These are phyloP conservation scores for Penicillium sp. DNA, from an alignment of 2,329 filamentous ascomycete genomes.

Conservation along the genomic window DNA sequence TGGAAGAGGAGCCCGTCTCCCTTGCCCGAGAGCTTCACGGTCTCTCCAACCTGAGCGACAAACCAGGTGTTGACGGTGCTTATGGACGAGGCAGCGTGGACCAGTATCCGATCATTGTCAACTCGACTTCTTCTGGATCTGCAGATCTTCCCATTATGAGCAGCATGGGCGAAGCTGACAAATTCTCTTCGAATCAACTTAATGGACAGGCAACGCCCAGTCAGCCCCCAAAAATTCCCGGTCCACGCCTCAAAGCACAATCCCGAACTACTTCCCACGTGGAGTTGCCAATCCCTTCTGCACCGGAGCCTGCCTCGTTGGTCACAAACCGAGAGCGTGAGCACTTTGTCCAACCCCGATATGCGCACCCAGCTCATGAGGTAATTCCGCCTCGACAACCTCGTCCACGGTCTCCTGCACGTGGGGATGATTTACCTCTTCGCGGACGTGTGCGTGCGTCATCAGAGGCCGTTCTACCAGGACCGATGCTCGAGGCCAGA, in stretches of 20 bases:
- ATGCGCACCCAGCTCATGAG: not conserved
- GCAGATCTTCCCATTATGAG: conserved; percentile 11
- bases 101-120: conserved; percentile 41
- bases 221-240: conserved; percentile 3
- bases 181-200: conserved; percentile 25
- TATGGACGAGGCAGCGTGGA: conserved; percentile 37
- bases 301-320: conserved; percentile 2
- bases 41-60: conserved; percentile 25
- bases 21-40: conserved; percentile 38
- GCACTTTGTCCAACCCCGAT: not conserved
- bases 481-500: conserved; percentile 2
- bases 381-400: not conserved
- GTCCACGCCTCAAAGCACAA: conserved; percentile 1
- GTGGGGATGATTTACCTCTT: not conserved
- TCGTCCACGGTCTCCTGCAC: not conserved
- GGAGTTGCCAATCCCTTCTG: not conserved
- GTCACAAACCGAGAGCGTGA: conserved; percentile 10
- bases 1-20: conserved; percentile 41
- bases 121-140: conserved; percentile 19
- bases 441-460: not conserved
- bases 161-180: conserved; percentile 17
- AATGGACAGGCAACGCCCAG: conserved; percentile 24
- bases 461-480: conserved; percentile 4
- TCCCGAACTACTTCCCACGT: not conserved
- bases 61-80: conserved; percentile 29